Conservation (phyloP, 805 yeast genomes). For the Pichia californica region DNA sequence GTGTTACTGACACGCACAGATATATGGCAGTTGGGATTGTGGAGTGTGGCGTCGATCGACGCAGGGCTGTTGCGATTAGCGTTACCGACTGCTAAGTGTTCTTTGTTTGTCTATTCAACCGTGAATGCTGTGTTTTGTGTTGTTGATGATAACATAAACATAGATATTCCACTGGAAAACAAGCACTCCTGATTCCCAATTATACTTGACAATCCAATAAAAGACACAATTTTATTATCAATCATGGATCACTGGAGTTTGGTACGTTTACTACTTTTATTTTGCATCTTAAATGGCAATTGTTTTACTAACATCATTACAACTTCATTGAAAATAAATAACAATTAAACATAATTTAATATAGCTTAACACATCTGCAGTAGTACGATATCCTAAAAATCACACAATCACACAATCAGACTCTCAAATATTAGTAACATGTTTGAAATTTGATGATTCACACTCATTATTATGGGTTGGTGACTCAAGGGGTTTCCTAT, state of each 20-base stretch:
- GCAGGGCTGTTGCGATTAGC: too few species aligned
- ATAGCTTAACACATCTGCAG: conserved; percentile 7
- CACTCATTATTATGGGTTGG: conserved; percentile 84
- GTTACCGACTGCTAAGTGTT: not conserved
- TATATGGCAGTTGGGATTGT: conserved; percentile 1
- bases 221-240: not conserved
- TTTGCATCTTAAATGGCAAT: too few species aligned
- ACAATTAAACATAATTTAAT: not conserved
- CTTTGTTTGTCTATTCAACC: too few species aligned
- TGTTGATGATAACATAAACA: not conserved
- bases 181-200: not conserved
- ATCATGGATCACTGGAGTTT: conserved; percentile 11
- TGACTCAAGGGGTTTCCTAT: conserved; percentile 50
- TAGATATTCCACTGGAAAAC: too few species aligned
- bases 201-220: not conserved
- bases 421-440: conserved; percentile 21
- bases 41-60: conserved; percentile 8
- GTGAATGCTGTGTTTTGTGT: too few species aligned
- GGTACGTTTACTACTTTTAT: not conserved
- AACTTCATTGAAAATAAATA: too few species aligned
- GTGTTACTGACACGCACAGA: not conserved
- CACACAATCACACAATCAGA: conserved; percentile 13
- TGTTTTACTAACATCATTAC: not conserved
- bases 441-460: conserved; percentile 56
- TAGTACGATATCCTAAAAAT: conserved; percentile 19